A percentile compares a stretch with the other conserved stretches of the same genome.
Evolutionary conservation across 495 filamentous ascomycete genomes (phyloP).

Genomic region (Penicillium paradoxum): DNA sequence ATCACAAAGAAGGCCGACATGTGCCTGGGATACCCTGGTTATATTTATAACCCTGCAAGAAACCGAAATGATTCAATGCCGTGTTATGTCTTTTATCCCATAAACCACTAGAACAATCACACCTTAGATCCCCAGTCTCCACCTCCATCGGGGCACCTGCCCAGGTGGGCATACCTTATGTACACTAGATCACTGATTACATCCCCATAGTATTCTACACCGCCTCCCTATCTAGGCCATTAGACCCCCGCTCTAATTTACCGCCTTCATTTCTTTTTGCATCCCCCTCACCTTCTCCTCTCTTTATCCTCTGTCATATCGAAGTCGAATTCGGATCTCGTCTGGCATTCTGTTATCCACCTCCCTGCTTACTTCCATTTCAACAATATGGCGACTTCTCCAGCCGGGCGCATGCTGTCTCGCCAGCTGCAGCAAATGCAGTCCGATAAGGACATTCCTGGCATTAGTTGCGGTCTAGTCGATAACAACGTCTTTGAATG

Average conservation of each 20-base stretch:
- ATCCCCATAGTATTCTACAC: background rate
- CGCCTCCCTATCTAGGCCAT: background rate
- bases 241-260: constrained; percentile 8
- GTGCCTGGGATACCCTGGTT: background rate
- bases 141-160: too few relatives aligned
- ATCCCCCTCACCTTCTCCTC: constrained; percentile 11
- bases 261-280: constrained; percentile 20
- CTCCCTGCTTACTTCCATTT: background rate
- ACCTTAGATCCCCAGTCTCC: background rate
- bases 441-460: constrained; percentile 81
- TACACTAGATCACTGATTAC: background rate
- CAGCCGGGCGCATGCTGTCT: constrained; percentile 69
- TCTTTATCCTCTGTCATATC: background rate
- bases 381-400: constrained; percentile 43
- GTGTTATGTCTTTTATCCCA: background rate
- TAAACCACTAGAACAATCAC: background rate
- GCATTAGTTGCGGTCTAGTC: constrained; percentile 87
- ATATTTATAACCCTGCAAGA: background rate
- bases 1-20: background rate
- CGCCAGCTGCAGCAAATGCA: constrained; percentile 94
- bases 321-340: background rate
- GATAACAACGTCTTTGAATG: constrained; percentile 94
- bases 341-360: background rate
- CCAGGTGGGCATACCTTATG: too few relatives aligned
- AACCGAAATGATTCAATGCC: background rate